Conservation (phyloP, 2,329 filamentous ascomycete species). For the Arthroderma sp. region DNA sequence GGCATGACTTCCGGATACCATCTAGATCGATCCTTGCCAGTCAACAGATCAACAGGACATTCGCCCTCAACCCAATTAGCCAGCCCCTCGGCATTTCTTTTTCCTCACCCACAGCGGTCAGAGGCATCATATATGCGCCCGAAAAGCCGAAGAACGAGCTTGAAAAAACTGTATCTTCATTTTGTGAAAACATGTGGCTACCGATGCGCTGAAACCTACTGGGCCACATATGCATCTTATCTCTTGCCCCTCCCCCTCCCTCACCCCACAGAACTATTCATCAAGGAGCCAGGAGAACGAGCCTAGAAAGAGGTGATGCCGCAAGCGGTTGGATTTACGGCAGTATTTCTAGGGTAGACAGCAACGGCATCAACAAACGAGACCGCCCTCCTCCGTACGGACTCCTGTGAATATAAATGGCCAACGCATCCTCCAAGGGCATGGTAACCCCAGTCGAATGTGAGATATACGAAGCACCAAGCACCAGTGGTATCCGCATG, state of each 20-base stretch:
- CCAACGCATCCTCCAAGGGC: background rate
- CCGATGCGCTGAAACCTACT: background rate
- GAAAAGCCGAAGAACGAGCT: slow-evolving; percentile 1
- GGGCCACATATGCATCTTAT: background rate
- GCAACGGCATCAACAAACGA: background rate
- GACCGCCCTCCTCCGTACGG: background rate
- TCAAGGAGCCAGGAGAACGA: background rate
- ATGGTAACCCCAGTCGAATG: background rate
- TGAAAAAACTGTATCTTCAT: background rate
- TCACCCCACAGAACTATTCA: slow-evolving; percentile 1
- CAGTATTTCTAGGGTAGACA: background rate
- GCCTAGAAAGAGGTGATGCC: background rate
- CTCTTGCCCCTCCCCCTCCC: slow-evolving; percentile 1
- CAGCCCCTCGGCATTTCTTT: background rate
- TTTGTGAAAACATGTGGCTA: background rate
- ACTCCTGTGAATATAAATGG: background rate
- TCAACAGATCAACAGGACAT: background rate
- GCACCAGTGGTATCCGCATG: slow-evolving; percentile 6
- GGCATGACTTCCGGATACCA: background rate
- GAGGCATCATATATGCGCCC: background rate
- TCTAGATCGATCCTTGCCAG: slow-evolving; percentile 1
- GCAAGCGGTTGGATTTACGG: background rate
- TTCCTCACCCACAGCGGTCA: background rate
- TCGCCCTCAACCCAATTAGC: background rate
- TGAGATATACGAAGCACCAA: background rate